phyloP scores from a whole-genome alignment of 1,139 yeast genomes.

The Geotrichum klebahnii region DNA sequence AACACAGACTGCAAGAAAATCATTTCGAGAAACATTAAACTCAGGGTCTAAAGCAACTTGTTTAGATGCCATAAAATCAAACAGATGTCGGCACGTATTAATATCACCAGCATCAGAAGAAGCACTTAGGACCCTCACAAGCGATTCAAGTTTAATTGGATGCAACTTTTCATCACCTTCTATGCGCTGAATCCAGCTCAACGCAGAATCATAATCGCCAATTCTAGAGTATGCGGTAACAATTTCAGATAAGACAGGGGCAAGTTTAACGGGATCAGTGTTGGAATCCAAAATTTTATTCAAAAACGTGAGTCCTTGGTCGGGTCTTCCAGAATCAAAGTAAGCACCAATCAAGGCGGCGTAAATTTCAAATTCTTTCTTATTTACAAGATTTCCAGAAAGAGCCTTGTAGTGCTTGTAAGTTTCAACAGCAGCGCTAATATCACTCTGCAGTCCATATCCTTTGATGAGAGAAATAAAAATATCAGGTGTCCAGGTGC shows the following conservation, averaged over 20 bases:
- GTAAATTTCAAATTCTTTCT: slow-evolving; percentile 26
- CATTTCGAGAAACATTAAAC: slow-evolving; percentile 29
- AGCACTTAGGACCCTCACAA: slow-evolving; percentile 27
- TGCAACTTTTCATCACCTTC: slow-evolving; percentile 28
- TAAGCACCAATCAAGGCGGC: slow-evolving; percentile 36
- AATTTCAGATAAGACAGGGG: slow-evolving; percentile 26
- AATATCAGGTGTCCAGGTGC: slow-evolving; percentile 15
- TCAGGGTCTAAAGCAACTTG: slow-evolving; percentile 19
- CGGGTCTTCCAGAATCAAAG: slow-evolving; percentile 31
- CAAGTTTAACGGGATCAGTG: slow-evolving; percentile 13
- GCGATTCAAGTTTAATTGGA: slow-evolving; percentile 24
- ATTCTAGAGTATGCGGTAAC: slow-evolving; percentile 33
- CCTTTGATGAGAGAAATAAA: slow-evolving; percentile 24
- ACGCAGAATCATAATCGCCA: slow-evolving; percentile 35
- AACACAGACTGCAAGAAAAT: slow-evolving; percentile 28
- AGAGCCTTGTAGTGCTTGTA: slow-evolving; percentile 22
- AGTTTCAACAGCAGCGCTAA: slow-evolving; percentile 24
- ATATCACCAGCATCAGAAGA: slow-evolving; percentile 28
- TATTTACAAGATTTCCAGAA: slow-evolving; percentile 13
- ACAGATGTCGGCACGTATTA: slow-evolving; percentile 28
- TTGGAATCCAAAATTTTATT: slow-evolving; percentile 27
- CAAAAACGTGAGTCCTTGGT: slow-evolving; percentile 34
- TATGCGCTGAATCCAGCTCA: slow-evolving; percentile 37
- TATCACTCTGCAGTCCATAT: slow-evolving; percentile 25
- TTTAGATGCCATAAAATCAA: slow-evolving; percentile 32